Percentiles rank a stretch among this genome's conserved stretches.
phyloP scores from a whole-genome alignment of 495 filamentous ascomycete species.

The Tuber umbilicatum region DNA sequence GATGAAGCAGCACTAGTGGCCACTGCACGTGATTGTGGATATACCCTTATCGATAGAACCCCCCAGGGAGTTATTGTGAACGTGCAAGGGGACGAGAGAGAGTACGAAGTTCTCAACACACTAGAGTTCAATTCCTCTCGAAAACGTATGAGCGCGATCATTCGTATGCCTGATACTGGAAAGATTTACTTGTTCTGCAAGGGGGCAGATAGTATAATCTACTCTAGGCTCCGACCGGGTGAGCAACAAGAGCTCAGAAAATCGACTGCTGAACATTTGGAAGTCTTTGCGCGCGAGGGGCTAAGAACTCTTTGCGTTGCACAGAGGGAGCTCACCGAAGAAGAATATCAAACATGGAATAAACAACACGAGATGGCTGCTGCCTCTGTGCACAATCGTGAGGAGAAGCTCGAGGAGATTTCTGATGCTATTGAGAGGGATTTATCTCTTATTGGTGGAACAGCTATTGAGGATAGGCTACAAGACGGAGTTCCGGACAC shows the following conservation, averaged over 20 bases:
- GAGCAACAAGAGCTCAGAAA: slow-evolving; percentile 77
- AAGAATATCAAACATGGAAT: slow-evolving; percentile 81
- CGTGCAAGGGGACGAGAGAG: slow-evolving; percentile 72
- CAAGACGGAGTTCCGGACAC: slow-evolving; percentile 98
- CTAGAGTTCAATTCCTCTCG: slow-evolving; percentile 96
- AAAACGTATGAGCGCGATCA: slow-evolving; percentile 97
- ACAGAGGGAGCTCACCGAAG: slow-evolving; percentile 71
- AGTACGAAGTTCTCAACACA: slow-evolving; percentile 84
- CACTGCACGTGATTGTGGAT: slow-evolving; percentile 91
- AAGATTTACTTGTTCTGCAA: slow-evolving; percentile 93
- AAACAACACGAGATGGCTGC: slow-evolving; percentile 82
- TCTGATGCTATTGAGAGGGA: slow-evolving; percentile 86
- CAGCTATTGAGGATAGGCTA: slow-evolving; percentile 94
- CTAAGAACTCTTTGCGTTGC: slow-evolving; percentile 93
- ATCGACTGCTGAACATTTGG: slow-evolving; percentile 84
- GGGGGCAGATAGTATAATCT: slow-evolving; percentile 95
- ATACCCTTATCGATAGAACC: slow-evolving; percentile 80
- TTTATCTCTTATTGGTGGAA: slow-evolving; percentile 83
- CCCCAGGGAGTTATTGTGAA: slow-evolving; percentile 75
- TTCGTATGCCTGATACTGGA: slow-evolving; percentile 83
- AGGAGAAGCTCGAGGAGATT: slow-evolving; percentile 88
- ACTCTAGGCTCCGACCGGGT: slow-evolving; percentile 77
- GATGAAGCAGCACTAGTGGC: slow-evolving; percentile 94
- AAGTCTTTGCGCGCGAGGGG: slow-evolving; percentile 93
- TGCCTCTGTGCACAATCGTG: slow-evolving; percentile 72